Conservation (phyloP, 2,329 filamentous ascomycete species). For the Byssoonygena ceratinophila region DNA sequence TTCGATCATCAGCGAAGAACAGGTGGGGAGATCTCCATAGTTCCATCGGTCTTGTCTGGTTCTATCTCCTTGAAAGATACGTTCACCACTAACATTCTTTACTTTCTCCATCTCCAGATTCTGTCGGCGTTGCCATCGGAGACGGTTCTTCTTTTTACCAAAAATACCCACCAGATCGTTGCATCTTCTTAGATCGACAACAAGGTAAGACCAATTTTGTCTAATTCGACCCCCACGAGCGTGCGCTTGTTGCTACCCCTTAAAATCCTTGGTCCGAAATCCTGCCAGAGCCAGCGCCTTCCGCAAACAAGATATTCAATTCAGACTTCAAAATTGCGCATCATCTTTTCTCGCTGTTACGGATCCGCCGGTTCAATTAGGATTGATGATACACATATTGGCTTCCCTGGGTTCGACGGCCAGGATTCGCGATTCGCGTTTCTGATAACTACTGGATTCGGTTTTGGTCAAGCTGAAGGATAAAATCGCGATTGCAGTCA, state of each 20-base stretch:
- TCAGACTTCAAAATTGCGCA: not conserved
- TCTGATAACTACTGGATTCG: no score
- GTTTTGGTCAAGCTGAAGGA: not conserved
- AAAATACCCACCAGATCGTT: conserved; percentile 3
- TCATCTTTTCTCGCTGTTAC: not conserved
- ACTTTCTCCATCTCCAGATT: not conserved
- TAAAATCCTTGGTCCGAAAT: no score
- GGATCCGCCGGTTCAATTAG: not conserved
- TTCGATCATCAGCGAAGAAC: no score
- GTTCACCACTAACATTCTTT: not conserved
- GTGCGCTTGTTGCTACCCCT: not conserved
- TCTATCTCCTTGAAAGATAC: not conserved
- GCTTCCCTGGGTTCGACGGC: no score
- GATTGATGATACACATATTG: not conserved
- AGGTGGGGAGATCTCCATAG: no score
- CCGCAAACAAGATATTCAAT: no score
- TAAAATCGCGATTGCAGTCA: no score
- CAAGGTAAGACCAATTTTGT: conserved; percentile 7
- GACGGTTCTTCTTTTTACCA: conserved; percentile 3
- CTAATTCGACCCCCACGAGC: not conserved
- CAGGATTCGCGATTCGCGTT: no score
- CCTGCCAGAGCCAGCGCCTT: no score
- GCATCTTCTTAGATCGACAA: conserved; percentile 3
- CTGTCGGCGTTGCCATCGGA: conserved; percentile 6
- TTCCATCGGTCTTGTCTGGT: not conserved